Evolutionary conservation across 139 green algal species (phyloP), one percentile per base, ranked within the genome.

Genomic region (Zygnema circumcarinatum): DNA sequence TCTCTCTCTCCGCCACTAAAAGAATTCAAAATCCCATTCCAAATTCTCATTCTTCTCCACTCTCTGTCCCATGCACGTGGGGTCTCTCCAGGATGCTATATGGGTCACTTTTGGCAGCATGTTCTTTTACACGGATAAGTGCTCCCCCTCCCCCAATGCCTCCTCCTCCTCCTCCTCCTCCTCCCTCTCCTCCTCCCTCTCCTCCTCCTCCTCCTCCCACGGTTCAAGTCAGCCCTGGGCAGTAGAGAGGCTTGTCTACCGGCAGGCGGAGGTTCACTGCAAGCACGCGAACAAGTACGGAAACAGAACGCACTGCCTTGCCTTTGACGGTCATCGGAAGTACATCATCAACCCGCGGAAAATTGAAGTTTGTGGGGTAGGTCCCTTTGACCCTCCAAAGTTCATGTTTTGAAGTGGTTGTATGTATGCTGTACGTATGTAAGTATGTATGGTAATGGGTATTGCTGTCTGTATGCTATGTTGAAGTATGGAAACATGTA

Each of bases 41-140:
- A n/a, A n/a, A n/a, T n/a, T n/a, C n/a, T n/a, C n/a, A n/a, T n/a
- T n/a, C n/a, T n/a, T n/a, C n/a, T n/a, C n/a, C n/a, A n/a, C n/a
- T n/a, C n/a, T n/a, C n/a, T n/a, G n/a, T n/a, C n/a, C n/a, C n/a
- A n/a, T n/a, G n/a, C n/a, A n/a, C n/a, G n/a, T n/a, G n/a, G n/a
- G n/a, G n/a, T n/a, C n/a, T 62, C 16, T 62, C 32, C 76, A 84
- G 76, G 1, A 84, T 39, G 76, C 76, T 38, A 40, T 73, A 29
- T 87, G 25, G 2, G 81, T 87, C 29, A 75, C 81, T 29, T 87
- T 87, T 42, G 81, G 81, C 21, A 87, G 81, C 62, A 41, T 67
- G 56, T 87, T 54, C 0, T 87, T 79, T 2, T 79, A 62, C 62
- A 54, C 81, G 7, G 33, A 87, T 16, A 87, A 81, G 62, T 87